phyloP scores from a whole-genome alignment of 176 grass and related monocot species.

The Aegilops tauschii region DNA sequence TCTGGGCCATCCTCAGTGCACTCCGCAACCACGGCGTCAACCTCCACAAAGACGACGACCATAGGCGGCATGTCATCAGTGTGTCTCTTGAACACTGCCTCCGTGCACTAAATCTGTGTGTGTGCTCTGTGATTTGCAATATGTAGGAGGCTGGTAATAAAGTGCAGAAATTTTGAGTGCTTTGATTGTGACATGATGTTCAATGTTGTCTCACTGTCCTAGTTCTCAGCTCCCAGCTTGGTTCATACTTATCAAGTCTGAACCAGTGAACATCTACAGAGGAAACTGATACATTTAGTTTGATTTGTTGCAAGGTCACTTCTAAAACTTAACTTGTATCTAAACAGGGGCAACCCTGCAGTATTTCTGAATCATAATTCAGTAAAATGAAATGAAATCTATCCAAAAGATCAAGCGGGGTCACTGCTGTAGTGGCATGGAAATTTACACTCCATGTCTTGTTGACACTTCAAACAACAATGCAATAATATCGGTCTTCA shows the following conservation, averaged over 20 bases:
- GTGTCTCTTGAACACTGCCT: background rate
- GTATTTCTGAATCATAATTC: background rate
- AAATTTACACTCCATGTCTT: background rate
- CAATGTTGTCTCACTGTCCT: background rate
- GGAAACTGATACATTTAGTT: no score
- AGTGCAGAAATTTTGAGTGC: background rate
- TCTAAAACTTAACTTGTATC: background rate
- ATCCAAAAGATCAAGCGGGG: background rate
- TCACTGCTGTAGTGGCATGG: background rate
- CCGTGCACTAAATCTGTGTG: background rate
- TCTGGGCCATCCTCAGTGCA: constrained; percentile 62
- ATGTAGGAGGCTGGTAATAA: background rate
- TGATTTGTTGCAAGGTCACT: no score
- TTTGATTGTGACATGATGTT: background rate
- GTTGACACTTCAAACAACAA: background rate
- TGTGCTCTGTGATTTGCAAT: no score
- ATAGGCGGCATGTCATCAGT: constrained; percentile 22
- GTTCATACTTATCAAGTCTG: background rate
- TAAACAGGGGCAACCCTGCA: background rate
- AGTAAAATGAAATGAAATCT: background rate
- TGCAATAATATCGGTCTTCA: background rate
- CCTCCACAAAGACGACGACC: constrained; percentile 43
- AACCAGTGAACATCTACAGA: background rate
- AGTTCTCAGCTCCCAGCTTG: background rate
- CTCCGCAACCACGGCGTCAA: constrained; percentile 56